phyloP scores from a whole-genome alignment of 371 early-diverging fungal genomes.

The Mucor indicus region DNA sequence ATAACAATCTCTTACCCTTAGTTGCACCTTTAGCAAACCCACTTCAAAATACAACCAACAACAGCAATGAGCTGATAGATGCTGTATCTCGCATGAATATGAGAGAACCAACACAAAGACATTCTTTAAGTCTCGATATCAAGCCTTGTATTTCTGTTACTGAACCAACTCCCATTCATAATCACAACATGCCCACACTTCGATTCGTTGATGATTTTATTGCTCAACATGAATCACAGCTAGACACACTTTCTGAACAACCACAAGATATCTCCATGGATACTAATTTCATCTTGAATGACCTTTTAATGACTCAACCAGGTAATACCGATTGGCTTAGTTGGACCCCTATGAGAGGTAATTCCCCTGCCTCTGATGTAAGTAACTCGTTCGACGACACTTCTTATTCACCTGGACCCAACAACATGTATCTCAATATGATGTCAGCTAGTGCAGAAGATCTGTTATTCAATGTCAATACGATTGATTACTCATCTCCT shows the following conservation, averaged over 20 bases:
- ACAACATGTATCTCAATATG: neutral
- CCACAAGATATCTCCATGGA: no score
- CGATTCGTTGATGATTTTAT: slow-evolving; percentile 17
- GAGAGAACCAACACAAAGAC: slow-evolving; percentile 4
- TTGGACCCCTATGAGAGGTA: slow-evolving; percentile 17
- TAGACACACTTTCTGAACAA: no score
- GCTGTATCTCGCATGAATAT: slow-evolving; percentile 14
- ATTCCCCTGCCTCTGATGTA: slow-evolving; percentile 5
- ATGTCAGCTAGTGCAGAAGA: slow-evolving; percentile 4
- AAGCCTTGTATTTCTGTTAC: slow-evolving; percentile 28
- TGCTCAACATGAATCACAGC: slow-evolving; percentile 4
- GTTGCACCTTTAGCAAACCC: slow-evolving; percentile 4
- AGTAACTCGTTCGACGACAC: slow-evolving; percentile 4
- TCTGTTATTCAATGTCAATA: no score
- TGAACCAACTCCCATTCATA: slow-evolving; percentile 19
- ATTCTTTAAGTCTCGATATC: slow-evolving; percentile 9
- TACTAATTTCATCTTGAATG: neutral
- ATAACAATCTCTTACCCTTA: no score
- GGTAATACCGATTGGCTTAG: slow-evolving; percentile 13
- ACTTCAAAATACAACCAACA: no score
- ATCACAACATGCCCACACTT: neutral
- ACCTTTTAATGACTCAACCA: slow-evolving; percentile 2
- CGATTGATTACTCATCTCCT: neutral
- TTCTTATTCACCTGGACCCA: slow-evolving; percentile 3
- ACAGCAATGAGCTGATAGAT: slow-evolving; percentile 2